These are phyloP conservation scores for Thecamonas trahens DNA, from an alignment of 78 protist genomes.

Conservation along the genomic window DNA sequence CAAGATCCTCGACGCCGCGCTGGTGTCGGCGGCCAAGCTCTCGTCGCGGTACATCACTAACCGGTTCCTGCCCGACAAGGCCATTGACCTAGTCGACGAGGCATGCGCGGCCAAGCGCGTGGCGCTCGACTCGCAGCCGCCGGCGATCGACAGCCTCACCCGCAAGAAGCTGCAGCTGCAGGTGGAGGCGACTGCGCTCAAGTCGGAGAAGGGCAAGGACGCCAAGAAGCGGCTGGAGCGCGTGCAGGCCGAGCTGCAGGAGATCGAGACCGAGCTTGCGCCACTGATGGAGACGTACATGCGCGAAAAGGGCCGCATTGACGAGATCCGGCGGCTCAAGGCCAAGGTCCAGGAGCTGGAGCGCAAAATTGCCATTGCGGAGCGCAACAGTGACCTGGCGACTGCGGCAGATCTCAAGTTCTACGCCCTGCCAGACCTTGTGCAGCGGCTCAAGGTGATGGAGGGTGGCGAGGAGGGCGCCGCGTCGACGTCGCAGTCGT, in stretches of 20 bases:
- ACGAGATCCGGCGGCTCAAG: conserved; percentile 50
- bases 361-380: conserved; percentile 68
- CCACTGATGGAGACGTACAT: conserved; percentile 47
- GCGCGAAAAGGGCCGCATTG: conserved; percentile 66
- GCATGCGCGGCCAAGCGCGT: conserved; percentile 87
- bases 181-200: conserved; percentile 79
- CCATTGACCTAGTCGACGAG: conserved; percentile 98
- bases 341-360: conserved; percentile 61
- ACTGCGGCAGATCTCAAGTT: conserved; percentile 81
- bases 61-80: conserved; percentile 97
- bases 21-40: conserved; percentile 88
- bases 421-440: conserved; percentile 83
- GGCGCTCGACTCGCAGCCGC: conserved; percentile 92
- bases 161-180: conserved; percentile 84
- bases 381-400: conserved; percentile 66
- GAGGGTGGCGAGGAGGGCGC: conserved; percentile 1
- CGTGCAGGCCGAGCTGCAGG: conserved; percentile 50
- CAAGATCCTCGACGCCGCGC: conserved; percentile 84
- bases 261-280: conserved; percentile 20
- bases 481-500: background rate
- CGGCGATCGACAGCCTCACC: conserved; percentile 79
- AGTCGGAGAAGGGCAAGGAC: conserved; percentile 62
- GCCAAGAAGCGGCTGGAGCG: conserved; percentile 52
- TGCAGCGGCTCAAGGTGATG: conserved; percentile 35
- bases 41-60: conserved; percentile 84